Evolutionary conservation across 768 basidiomycete species (phyloP).

Genomic region (Suillus placidus): DNA sequence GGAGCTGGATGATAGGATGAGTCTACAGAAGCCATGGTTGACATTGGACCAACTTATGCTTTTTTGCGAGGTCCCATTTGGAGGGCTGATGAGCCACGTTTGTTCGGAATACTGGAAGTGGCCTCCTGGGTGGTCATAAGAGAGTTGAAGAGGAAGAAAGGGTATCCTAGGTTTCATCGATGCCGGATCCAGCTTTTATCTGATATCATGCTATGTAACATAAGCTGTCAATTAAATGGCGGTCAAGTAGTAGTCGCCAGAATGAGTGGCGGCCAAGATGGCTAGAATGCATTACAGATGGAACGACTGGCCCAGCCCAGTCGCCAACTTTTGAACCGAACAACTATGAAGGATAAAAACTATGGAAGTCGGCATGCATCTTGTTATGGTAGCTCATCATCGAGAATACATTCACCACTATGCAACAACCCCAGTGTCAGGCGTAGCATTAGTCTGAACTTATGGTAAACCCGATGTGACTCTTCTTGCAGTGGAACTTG

Average conservation of each 20-base stretch:
- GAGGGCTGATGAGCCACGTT: constrained; percentile 8
- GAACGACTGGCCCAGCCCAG: too few relatives aligned
- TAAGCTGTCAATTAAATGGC: too few relatives aligned
- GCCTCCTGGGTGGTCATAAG: not conserved
- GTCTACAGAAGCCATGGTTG: not conserved
- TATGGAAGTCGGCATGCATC: too few relatives aligned
- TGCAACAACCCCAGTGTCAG: too few relatives aligned
- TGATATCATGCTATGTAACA: not conserved
- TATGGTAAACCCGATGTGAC: not conserved
- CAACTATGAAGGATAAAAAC: too few relatives aligned
- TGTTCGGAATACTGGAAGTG: not conserved
- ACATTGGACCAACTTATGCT: not conserved
- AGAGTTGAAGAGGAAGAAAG: not conserved
- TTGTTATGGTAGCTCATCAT: too few relatives aligned
- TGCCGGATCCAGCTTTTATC: not conserved
- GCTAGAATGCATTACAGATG: too few relatives aligned
- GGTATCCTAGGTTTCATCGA: not conserved
- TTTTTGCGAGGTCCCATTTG: constrained; percentile 19
- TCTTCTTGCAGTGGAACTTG: not conserved
- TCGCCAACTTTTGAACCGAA: too few relatives aligned
- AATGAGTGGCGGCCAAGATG: too few relatives aligned
- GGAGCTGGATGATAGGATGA: not conserved
- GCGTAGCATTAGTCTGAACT: not conserved
- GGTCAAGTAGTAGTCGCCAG: too few relatives aligned
- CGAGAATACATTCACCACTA: not conserved